phyloP scores from a whole-genome alignment of 306 rosid species.

The Fagus sylvatica region DNA sequence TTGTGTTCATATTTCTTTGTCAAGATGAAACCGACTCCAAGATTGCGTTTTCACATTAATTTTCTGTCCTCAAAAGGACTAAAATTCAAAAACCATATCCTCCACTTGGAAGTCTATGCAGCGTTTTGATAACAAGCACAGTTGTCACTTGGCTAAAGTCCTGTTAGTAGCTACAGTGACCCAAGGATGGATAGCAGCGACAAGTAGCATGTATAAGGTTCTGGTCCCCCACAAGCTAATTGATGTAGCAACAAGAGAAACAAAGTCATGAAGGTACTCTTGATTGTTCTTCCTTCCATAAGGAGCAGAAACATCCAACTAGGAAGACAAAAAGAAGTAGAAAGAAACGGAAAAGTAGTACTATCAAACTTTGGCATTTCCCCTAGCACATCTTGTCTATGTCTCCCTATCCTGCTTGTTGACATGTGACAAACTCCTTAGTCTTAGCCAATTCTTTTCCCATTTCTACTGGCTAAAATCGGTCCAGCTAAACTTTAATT shows the following conservation, averaged over 20 bases:
- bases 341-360: slow-evolving; percentile 37
- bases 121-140: slow-evolving; percentile 12
- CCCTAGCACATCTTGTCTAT: slow-evolving; percentile 56
- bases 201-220: slow-evolving; percentile 37
- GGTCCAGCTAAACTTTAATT: slow-evolving; percentile 36
- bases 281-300: slow-evolving; percentile 36
- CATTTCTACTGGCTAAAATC: slow-evolving; percentile 35
- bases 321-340: slow-evolving; percentile 45
- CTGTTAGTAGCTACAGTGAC: slow-evolving; percentile 35
- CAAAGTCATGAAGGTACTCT: slow-evolving; percentile 21
- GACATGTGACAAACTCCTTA: slow-evolving; percentile 48
- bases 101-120: slow-evolving; percentile 13
- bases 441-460: slow-evolving; percentile 28
- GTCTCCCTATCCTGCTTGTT: slow-evolving; percentile 48
- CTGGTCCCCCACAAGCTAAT: slow-evolving; percentile 42
- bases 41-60: not conserved
- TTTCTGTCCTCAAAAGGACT: not conserved
- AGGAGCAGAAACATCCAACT: slow-evolving; percentile 38
- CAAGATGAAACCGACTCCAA: not conserved
- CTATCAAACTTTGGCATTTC: slow-evolving; percentile 48
- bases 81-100: slow-evolving; percentile 6
- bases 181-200: slow-evolving; percentile 35
- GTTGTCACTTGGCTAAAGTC: slow-evolving; percentile 17
- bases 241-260: slow-evolving; percentile 24
- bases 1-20: not conserved